Evolutionary conservation across 768 basidiomycete species (phyloP), one percentile per base, ranked within the genome.

Genomic region (Hortiboletus flavorubellus): DNA sequence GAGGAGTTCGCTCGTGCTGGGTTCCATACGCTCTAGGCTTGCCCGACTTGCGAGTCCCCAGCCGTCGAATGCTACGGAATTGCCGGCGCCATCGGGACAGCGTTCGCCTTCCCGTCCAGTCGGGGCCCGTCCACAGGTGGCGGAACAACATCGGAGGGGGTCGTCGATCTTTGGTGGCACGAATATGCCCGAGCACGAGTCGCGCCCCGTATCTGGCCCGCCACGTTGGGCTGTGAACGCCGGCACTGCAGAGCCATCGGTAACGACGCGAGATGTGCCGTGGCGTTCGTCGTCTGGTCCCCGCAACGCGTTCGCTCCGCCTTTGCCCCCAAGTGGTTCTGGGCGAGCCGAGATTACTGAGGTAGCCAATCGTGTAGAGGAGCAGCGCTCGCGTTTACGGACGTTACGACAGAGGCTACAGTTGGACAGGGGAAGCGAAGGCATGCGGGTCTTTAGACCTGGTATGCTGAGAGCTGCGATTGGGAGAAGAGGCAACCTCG

Each of bases 401-500:
- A 58, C 61, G 2, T 21, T 67, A 8, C 55, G 71, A 18, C 71
- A 70, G 51, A 55, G 71, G 41, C 43, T 70, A 3, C 70, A 72
- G 52, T 39, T 70, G 46, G 64, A 70, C 30, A 59, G 70, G 31
- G 52, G 58, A 11, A 10, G 47, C 5, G 64, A 67, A 10, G 65
- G 59, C 3, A 45, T 62, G 37, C 58, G 60, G 3, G 58, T 45
- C 15, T 65, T 63, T 53, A 59, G 69, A 29, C 58, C 69, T 42
- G 63, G 53, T 5, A 54, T 67, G 63, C 56, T 67, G 43, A 58
- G 68, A 29, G 58, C 58, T 11, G 57, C 58, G 40, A 59, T 64
- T 0, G 58, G 59, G 42, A 44, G 69, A 45, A 43, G 70, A 29
- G 66, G 66, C 1, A 71, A 67, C 34, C 26, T 68, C 2, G 78